Conservation (phyloP, 495 filamentous ascomycete species). For the Hyaloscypha bicolor region DNA sequence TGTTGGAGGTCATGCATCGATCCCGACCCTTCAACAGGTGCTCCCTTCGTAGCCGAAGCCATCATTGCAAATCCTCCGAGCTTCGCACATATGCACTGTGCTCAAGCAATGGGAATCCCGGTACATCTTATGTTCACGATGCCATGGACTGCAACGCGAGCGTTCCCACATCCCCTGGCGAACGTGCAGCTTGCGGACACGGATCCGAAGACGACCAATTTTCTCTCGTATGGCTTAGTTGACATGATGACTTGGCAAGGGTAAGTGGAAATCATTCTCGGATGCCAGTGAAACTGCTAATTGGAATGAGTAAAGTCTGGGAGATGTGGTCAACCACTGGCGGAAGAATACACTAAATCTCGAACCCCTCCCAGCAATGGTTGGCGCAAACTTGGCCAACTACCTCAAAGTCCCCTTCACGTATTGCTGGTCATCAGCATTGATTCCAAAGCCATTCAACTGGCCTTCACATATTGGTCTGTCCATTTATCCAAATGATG, state of each 20-base stretch:
- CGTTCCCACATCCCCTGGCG: constrained; percentile 60
- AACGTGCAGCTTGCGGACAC: constrained; percentile 36
- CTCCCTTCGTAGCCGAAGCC: constrained; percentile 65
- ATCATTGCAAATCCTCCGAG: constrained; percentile 71
- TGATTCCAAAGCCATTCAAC: constrained; percentile 63
- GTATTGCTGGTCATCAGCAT: constrained; percentile 64
- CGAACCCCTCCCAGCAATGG: constrained; percentile 44
- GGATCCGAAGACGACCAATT: constrained; percentile 56
- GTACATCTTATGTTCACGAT: constrained; percentile 67
- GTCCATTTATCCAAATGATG: not conserved
- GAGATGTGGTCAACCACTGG: constrained; percentile 62
- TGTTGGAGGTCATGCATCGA: constrained; percentile 68
- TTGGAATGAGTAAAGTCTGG: constrained; percentile 40
- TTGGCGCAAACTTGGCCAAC: constrained; percentile 17
- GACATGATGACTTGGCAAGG: constrained; percentile 73
- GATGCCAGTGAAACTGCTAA: not conserved
- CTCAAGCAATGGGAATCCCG: constrained; percentile 61
- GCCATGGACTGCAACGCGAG: constrained; percentile 61
- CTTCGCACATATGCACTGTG: constrained; percentile 68
- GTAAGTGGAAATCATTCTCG: constrained; percentile 32
- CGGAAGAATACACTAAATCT: constrained; percentile 50
- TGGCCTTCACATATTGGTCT: constrained; percentile 59
- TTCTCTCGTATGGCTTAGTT: constrained; percentile 60
- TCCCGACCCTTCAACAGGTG: constrained; percentile 44
- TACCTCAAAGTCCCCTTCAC: constrained; percentile 60